Evolutionary conservation across 495 filamentous ascomycete species (phyloP).

Genomic region (Melanomma pulvis-pyrius): DNA sequence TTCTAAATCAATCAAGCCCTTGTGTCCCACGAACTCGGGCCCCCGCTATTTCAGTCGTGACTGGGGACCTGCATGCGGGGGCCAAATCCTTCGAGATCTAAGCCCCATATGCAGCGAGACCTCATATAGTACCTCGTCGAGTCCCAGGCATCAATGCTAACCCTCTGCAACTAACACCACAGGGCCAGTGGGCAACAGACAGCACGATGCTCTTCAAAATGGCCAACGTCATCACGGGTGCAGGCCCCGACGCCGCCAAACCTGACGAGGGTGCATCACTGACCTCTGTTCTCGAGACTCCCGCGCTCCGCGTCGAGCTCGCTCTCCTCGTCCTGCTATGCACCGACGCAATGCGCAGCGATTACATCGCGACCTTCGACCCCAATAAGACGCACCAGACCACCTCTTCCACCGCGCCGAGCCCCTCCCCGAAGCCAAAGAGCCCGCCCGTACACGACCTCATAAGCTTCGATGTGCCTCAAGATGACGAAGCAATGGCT

Average conservation of each 20-base stretch:
- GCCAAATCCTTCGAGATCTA: constrained; percentile 3
- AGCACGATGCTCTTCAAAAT: constrained; percentile 28
- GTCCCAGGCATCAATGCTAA: constrained; percentile 2
- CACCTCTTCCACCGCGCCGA: constrained; percentile 14
- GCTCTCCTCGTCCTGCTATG: constrained; percentile 47
- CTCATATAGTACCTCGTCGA: neutral
- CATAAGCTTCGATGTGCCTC: constrained; percentile 35
- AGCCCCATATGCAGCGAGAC: constrained; percentile 1
- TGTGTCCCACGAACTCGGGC: neutral
- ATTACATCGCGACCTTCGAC: constrained; percentile 45
- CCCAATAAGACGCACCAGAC: constrained; percentile 41
- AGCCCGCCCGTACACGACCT: constrained; percentile 19
- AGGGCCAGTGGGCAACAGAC: neutral
- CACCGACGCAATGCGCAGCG: constrained; percentile 46
- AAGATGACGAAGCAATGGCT: constrained; percentile 39
- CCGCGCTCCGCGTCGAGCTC: constrained; percentile 44
- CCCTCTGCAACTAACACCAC: neutral
- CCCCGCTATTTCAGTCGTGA: neutral
- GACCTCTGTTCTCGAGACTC: constrained; percentile 44
- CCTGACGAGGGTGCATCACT: constrained; percentile 40
- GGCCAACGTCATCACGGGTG: constrained; percentile 28
- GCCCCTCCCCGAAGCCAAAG: constrained; percentile 21
- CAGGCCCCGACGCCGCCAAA: constrained; percentile 18
- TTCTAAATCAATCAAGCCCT: neutral
- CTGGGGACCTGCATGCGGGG: neutral